These are phyloP conservation scores for Trichoderma guizhouense DNA, from an alignment of 2,329 filamentous ascomycete genomes.

Conservation along the genomic window DNA sequence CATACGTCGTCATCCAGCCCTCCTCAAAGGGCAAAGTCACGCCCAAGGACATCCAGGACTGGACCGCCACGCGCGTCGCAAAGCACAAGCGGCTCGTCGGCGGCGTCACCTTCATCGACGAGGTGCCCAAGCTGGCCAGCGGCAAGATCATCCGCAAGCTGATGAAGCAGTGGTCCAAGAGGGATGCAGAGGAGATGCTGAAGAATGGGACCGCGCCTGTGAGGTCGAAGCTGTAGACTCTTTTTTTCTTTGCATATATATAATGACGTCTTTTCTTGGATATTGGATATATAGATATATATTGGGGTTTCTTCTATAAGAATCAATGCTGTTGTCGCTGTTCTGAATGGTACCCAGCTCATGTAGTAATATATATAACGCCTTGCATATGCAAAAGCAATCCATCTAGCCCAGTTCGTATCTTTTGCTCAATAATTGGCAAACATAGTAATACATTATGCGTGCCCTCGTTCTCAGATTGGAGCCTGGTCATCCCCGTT, in stretches of 20 bases:
- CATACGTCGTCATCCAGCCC: conserved; percentile 51
- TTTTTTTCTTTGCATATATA: not conserved
- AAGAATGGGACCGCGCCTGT: conserved; percentile 18
- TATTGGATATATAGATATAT: not conserved
- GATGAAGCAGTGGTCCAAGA: conserved; percentile 55
- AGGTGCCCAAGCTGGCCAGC: conserved; percentile 54
- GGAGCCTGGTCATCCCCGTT: not conserved
- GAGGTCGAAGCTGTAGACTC: not conserved
- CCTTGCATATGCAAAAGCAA: not conserved
- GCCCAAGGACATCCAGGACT: conserved; percentile 49
- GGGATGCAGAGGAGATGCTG: conserved; percentile 40
- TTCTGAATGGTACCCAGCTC: not conserved
- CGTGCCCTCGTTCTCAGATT: not conserved
- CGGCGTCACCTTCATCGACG: conserved; percentile 52
- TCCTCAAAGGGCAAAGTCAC: conserved; percentile 42
- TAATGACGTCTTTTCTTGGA: not conserved
- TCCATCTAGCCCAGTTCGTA: not conserved
- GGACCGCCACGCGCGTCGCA: conserved; percentile 44
- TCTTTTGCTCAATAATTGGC: not conserved
- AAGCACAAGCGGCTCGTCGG: conserved; percentile 52
- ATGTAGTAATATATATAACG: not conserved
- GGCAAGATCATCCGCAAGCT: conserved; percentile 58
- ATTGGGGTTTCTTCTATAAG: not conserved
- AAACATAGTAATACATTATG: not conserved
- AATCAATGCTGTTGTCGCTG: not conserved